A percentile compares a stretch with the other conserved stretches of the same genome.
phyloP scores from a whole-genome alignment of 2,329 filamentous ascomycete species.

The Epichloe sp. region DNA sequence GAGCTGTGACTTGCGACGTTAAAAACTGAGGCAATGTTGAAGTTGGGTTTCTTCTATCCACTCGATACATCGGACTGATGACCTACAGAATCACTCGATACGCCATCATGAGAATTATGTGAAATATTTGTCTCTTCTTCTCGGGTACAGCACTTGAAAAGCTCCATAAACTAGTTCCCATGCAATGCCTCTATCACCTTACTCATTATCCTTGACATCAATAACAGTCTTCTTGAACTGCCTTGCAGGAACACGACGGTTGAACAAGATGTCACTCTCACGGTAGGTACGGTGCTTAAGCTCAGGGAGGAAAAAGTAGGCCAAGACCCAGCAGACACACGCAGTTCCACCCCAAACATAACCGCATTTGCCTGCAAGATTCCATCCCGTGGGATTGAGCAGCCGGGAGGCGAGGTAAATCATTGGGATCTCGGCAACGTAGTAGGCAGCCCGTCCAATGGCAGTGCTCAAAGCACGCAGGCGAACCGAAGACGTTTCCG shows the following conservation, averaged over 20 bases:
- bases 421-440: constrained; percentile 28
- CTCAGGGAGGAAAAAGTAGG: constrained; percentile 37
- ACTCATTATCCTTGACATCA: constrained; percentile 4
- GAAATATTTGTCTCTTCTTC: too few species aligned
- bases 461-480: constrained; percentile 26
- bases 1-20: too few species aligned
- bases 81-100: too few species aligned
- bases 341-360: constrained; percentile 33
- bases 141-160: too few species aligned
- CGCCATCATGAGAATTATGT: too few species aligned
- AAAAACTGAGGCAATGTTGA: too few species aligned
- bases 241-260: constrained; percentile 14
- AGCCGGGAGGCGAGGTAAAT: constrained; percentile 26
- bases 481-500: constrained; percentile 29
- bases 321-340: constrained; percentile 20
- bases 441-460: constrained; percentile 26
- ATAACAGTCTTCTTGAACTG: constrained; percentile 10
- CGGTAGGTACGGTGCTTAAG: constrained; percentile 33
- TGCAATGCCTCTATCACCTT: background rate
- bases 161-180: too few species aligned
- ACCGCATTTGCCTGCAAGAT: constrained; percentile 31
- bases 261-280: constrained; percentile 33
- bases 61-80: too few species aligned
- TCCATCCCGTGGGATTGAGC: constrained; percentile 24
- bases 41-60: too few species aligned